Evolutionary conservation across 2,329 filamentous ascomycete genomes (phyloP), one percentile per base, ranked within the genome.

Genomic region (Tolypocladium amazonense): DNA sequence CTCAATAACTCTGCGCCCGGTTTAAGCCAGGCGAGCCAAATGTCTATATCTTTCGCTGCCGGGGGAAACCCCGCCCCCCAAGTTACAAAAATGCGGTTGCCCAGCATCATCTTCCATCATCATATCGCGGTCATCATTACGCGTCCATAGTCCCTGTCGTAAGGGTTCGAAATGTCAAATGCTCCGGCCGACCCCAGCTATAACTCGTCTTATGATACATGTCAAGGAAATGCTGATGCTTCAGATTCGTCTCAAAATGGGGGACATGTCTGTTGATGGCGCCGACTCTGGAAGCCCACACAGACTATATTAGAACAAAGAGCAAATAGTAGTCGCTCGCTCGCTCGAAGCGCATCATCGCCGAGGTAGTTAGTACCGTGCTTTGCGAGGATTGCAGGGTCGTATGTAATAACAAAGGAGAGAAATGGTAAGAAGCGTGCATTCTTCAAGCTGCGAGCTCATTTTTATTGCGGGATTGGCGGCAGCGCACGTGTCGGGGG

Each of bases 401-500:
- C 14, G 35, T 12, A 27, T 12, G 25, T 43, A 12, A 18, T 2
- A 47, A 37, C 8, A 2, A 41, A 18, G 25, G 9, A 33, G 23
- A 37, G 5, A 52, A 27, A 52, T 4, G 20, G 18, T 1, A 41
- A 20, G 18, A 35, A 7, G 3, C 12, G 14, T 52, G 23, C 56
- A 30, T 18, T 4, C 18, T n/a, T 56, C 45, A 62, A 4, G 59
- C 25, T 27, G 41, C 41, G 2, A 35, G 18, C n/a, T 52, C 41
- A 27, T 59, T 14, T n/a, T 15, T 71, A 74, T 52, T 66, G 70
- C 5, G 81, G 81, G 45, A 83, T 75, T 0, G 82, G 81, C 23
- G 82, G 82, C 27, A 85, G 73, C 18, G 81, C 81, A 63, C 77
- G 78, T 14, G 73, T 82, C 30, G 82, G 82, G 6, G 82, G 82